These are phyloP conservation scores for Kodamaea sp. DNA, from an alignment of 1,139 yeast species.

Conservation along the genomic window DNA sequence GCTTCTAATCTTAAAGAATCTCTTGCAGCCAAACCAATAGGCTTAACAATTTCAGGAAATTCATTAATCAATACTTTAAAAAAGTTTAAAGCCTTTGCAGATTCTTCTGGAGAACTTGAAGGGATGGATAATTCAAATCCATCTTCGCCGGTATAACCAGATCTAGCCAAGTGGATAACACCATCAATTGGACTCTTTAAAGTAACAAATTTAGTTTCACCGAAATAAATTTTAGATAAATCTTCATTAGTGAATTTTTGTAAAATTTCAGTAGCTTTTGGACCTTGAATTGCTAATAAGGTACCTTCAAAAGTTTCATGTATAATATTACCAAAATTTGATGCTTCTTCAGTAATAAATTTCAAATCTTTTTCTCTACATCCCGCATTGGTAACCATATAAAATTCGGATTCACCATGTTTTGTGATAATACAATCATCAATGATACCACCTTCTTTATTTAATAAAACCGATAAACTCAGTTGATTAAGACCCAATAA, in stretches of 20 bases:
- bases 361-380: slow-evolving; percentile 76
- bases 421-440: slow-evolving; percentile 93
- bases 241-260: slow-evolving; percentile 61
- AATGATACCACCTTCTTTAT: slow-evolving; percentile 73
- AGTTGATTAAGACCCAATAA: slow-evolving; percentile 55
- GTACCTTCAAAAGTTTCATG: slow-evolving; percentile 73
- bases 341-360: slow-evolving; percentile 55
- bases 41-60: slow-evolving; percentile 59
- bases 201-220: slow-evolving; percentile 58
- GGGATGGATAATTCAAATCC: slow-evolving; percentile 92
- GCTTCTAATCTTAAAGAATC: slow-evolving; percentile 95
- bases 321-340: slow-evolving; percentile 41
- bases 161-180: slow-evolving; percentile 72
- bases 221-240: slow-evolving; percentile 65
- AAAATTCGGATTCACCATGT: slow-evolving; percentile 70
- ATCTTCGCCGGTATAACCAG: slow-evolving; percentile 98
- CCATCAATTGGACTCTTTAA: slow-evolving; percentile 41
- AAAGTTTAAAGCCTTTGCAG: slow-evolving; percentile 50
- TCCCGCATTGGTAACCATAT: slow-evolving; percentile 97
- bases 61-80: slow-evolving; percentile 58
- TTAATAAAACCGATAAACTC: slow-evolving; percentile 76
- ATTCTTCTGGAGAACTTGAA: slow-evolving; percentile 40
- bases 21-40: slow-evolving; percentile 95
- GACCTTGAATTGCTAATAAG: slow-evolving; percentile 89
- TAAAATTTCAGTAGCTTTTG: slow-evolving; percentile 64